Base-by-base conservation (phyloP, 1,284 basidiomycete genomes). In the Cerrena zonata region DNA sequence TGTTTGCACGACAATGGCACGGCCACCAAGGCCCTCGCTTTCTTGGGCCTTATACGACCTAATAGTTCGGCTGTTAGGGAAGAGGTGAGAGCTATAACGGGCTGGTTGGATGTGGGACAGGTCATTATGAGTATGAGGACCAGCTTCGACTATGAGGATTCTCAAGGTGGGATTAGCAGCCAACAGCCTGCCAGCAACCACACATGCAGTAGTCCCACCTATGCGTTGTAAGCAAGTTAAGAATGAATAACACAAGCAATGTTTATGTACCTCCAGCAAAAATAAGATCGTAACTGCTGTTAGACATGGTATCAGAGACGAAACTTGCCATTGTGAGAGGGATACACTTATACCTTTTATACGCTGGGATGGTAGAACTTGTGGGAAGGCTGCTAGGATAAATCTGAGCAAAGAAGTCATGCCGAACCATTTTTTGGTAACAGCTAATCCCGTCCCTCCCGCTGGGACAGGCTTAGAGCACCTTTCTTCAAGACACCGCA, bases 231-330 rank as follows among this genome's bases (percentile, higher is more conserved):
- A 43, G 22, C 24, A 21, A 24, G 34, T 27, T n/a, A 12, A 18
- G 23, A n/a, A n/a, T n/a, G n/a, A n/a, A 19, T 48, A 0, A 54
- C 39, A 1, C 75, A 56, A 47, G 74, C 69, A 11, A 56, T n/a
- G n/a, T n/a, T n/a, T 45, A 23, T 21, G 21, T 43, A 71, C 76
- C 76, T 53, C 76, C 77, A 25, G 72, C 76, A 53, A 78, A 72
- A 49, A 77, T 69, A 27, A 78, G 70, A 53, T 77, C 76, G 59
- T 69, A 76, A n/a, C n/a, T n/a, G n/a, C n/a, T n/a, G n/a, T n/a
- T n/a, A n/a, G n/a, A n/a, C n/a, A n/a, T n/a, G n/a, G n/a, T n/a
- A n/a, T n/a, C n/a, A n/a, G n/a, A n/a, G n/a, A n/a, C n/a, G n/a
- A n/a, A n/a, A n/a, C n/a, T n/a, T n/a, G n/a, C n/a, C n/a, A n/a